Evolutionary conservation across 106 monocot species (phyloP), one percentile per base, ranked within the genome.

Genomic region (Vanilla planifolia): DNA sequence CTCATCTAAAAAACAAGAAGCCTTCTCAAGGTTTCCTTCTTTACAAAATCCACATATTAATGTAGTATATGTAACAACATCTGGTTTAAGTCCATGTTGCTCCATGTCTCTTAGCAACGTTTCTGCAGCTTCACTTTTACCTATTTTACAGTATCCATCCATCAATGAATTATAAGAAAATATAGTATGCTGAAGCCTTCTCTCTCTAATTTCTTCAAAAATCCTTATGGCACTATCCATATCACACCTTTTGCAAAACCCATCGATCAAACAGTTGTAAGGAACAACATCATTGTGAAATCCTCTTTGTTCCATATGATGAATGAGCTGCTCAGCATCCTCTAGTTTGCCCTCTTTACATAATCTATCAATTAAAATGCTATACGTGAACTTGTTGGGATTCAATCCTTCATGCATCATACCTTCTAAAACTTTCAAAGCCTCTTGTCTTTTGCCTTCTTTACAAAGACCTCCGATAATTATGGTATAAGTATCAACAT

Each of bases 1-100:
- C 64, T 94, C 75, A 83, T 89, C 75, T 27, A 83, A 82, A 67
- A 89, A 77, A 59, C 29, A 10, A 30, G 79, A 44, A 47, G 85
- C 91, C 35, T 76, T 76, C 33, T 59, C 68, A 32, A 72, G 40
- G 14, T 59, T 63, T 27, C 45, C 71, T 14, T 34, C 24, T 36
- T 50, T 55, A 57, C 77, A 72, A 14, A 71, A 33, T 3, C 71
- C 77, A 25, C 56, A 62, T 7, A 78, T 63, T 62, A 78, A 43
- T 25, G 63, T 57, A 5, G 45, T 37, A 50, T 63, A 73, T 29
- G 67, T 64, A 35, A 73, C 51, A 23, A 68, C 15, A 64, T 78
- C 68, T 15, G 63, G 78, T 33, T 48, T 59, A 22, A 73, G 26
- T 15, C 14, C 59, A 5, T 36, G 17, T 27, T 3, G 6, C 10